Evolutionary conservation across 1,284 basidiomycete species (phyloP).

Genomic region (Pyrrhoderma lamaoense): DNA sequence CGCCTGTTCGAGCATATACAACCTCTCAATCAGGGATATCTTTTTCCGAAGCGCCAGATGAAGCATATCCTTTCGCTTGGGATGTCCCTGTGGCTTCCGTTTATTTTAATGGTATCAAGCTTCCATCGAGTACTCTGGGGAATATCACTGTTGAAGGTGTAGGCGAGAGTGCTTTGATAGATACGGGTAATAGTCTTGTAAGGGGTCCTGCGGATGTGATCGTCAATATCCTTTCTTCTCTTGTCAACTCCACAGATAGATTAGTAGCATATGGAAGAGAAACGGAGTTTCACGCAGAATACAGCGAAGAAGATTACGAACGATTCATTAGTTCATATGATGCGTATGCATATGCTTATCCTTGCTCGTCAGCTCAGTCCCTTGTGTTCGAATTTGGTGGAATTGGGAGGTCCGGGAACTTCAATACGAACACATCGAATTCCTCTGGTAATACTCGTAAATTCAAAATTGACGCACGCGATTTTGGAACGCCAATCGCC

Average conservation of each 20-base stretch:
- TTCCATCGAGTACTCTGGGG: constrained; percentile 34
- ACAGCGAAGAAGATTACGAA: constrained; percentile 20
- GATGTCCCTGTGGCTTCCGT: constrained; percentile 51
- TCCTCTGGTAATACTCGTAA: constrained; percentile 24
- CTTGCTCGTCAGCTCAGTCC: constrained; percentile 43
- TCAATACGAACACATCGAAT: too few relatives aligned
- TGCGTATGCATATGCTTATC: constrained; percentile 22
- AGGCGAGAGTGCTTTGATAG: constrained; percentile 42
- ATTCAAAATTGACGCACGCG: constrained; percentile 61
- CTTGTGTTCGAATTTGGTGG: constrained; percentile 58
- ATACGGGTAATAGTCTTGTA: constrained; percentile 53
- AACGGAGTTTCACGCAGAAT: constrained; percentile 17
- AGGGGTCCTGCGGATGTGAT: constrained; percentile 49
- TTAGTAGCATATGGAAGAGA: constrained; percentile 22
- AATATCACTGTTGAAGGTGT: constrained; percentile 25
- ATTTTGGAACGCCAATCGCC: constrained; percentile 40
- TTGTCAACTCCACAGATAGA: constrained; percentile 26
- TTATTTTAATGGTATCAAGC: constrained; percentile 43
- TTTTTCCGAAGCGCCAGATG: constrained; percentile 6
- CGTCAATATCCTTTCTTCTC: constrained; percentile 32
- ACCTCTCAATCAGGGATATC: constrained; percentile 31
- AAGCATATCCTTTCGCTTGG: constrained; percentile 39
- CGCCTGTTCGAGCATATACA: constrained; percentile 39
- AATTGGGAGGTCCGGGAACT: too few relatives aligned
- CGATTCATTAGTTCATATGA: constrained; percentile 18